phyloP scores from a whole-genome alignment of 2,329 filamentous ascomycete species.

The Atkinsonella texensis region DNA sequence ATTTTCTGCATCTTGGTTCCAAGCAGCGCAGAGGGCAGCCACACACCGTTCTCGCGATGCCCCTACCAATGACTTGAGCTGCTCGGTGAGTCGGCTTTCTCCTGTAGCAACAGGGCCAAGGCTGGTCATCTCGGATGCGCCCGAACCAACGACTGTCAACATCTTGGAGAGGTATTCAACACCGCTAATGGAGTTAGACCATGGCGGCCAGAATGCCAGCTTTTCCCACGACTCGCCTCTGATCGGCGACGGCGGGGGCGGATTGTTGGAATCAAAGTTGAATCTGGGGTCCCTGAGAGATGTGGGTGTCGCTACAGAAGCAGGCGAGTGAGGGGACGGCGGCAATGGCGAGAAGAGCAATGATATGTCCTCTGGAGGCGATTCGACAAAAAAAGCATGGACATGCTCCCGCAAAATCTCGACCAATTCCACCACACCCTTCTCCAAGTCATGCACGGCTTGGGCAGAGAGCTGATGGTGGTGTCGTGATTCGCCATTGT shows the following conservation, averaged over 20 bases:
- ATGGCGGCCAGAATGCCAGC: conserved; percentile 91
- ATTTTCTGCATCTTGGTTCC: conserved; percentile 87
- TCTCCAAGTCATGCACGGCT: conserved; percentile 59
- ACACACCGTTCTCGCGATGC: conserved; percentile 75
- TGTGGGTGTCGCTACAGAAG: conserved; percentile 36
- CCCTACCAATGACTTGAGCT: conserved; percentile 63
- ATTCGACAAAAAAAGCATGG: conserved; percentile 70
- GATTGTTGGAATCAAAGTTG: conserved; percentile 64
- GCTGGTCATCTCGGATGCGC: conserved; percentile 73
- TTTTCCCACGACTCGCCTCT: conserved; percentile 83
- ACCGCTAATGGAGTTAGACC: conserved; percentile 84
- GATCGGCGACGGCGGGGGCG: conserved; percentile 65
- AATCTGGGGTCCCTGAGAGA: conserved; percentile 60
- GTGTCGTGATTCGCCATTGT: conserved; percentile 66
- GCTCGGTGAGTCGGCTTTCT: conserved; percentile 51
- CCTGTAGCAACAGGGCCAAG: conserved; percentile 51
- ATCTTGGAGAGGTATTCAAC: conserved; percentile 80
- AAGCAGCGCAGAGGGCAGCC: conserved; percentile 74
- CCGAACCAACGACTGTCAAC: conserved; percentile 71
- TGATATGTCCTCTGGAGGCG: conserved; percentile 84
- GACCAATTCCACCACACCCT: conserved; percentile 71
- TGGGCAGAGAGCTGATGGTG: conserved; percentile 71
- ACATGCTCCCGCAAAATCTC: conserved; percentile 71
- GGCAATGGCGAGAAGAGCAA: conserved; percentile 73
- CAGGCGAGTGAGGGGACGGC: conserved; percentile 48